phyloP scores from a whole-genome alignment of 208 protist species.

The Leishmania lainsoni region DNA sequence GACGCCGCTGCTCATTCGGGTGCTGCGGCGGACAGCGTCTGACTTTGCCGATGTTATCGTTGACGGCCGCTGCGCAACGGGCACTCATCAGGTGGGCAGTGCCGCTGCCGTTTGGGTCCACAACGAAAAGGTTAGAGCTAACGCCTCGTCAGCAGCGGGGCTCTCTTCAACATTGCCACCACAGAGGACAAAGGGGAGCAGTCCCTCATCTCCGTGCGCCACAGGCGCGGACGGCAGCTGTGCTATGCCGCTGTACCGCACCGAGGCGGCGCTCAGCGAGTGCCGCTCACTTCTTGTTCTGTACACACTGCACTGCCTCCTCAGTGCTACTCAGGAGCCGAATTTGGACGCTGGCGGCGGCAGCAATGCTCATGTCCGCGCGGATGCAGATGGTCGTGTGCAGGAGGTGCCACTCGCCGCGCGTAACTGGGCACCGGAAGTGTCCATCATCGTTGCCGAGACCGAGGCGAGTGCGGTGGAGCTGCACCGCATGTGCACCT shows the following conservation, averaged over 20 bases:
- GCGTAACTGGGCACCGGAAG: constrained; percentile 34
- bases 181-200: not conserved
- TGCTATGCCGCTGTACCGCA: constrained; percentile 37
- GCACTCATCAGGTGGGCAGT: constrained; percentile 33
- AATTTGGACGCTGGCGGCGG: not conserved
- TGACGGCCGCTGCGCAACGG: constrained; percentile 60
- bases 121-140: constrained; percentile 16
- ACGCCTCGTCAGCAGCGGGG: not conserved
- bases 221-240: not conserved
- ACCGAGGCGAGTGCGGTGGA: constrained; percentile 32
- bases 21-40: constrained; percentile 49
- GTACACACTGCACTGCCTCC: constrained; percentile 60
- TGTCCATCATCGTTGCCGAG: constrained; percentile 41
- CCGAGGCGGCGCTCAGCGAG: constrained; percentile 34
- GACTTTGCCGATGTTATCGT: constrained; percentile 77
- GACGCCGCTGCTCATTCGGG: constrained; percentile 54
- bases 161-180: constrained; percentile 1
- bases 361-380: not conserved
- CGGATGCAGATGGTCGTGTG: constrained; percentile 21
- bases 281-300: constrained; percentile 47
- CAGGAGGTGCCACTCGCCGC: constrained; percentile 11
- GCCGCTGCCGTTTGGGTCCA: constrained; percentile 47
- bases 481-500: constrained; percentile 18
- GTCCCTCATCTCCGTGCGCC: not conserved
- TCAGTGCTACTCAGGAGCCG: constrained; percentile 21